phyloP scores from a whole-genome alignment of 1,284 basidiomycete species.

The Polyporus tsugae region DNA sequence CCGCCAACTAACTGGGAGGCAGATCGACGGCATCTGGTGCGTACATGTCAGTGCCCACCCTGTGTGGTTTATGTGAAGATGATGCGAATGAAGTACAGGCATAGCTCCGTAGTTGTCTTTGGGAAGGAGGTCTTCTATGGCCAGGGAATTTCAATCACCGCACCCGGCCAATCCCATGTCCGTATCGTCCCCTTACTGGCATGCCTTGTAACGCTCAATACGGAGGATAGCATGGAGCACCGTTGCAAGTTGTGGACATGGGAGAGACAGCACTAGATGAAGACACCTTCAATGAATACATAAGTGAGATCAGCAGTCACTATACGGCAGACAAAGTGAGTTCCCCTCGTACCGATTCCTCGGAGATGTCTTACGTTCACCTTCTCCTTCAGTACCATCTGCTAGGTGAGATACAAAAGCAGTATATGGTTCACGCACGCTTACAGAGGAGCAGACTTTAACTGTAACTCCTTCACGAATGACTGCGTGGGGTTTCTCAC shows the following conservation, averaged over 20 bases:
- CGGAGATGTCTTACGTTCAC: constrained; percentile 12
- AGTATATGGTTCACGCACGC: background rate
- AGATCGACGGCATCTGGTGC: constrained; percentile 90
- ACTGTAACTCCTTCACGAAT: constrained; percentile 92
- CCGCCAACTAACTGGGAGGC: constrained; percentile 80
- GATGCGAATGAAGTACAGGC: constrained; percentile 56
- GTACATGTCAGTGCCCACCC: constrained; percentile 33
- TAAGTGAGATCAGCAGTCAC: constrained; percentile 75
- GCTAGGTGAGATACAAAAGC: constrained; percentile 62
- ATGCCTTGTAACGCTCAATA: constrained; percentile 3
- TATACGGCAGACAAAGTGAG: constrained; percentile 88
- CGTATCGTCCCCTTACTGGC: constrained; percentile 40
- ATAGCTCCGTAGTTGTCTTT: constrained; percentile 90
- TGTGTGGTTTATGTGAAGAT: background rate
- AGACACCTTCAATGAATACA: constrained; percentile 85
- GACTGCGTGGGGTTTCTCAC: constrained; percentile 88
- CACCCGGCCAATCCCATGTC: constrained; percentile 83
- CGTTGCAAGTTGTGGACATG: constrained; percentile 79
- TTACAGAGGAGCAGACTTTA: constrained; percentile 65
- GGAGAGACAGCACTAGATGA: constrained; percentile 87
- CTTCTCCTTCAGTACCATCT: constrained; percentile 79
- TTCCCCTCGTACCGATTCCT: constrained; percentile 6
- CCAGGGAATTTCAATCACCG: constrained; percentile 75
- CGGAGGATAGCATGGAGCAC: constrained; percentile 69
- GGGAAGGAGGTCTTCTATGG: constrained; percentile 91